These are phyloP conservation scores for Canavalia ensiformis DNA, from an alignment of 306 rosid genomes.

Conservation along the genomic window DNA sequence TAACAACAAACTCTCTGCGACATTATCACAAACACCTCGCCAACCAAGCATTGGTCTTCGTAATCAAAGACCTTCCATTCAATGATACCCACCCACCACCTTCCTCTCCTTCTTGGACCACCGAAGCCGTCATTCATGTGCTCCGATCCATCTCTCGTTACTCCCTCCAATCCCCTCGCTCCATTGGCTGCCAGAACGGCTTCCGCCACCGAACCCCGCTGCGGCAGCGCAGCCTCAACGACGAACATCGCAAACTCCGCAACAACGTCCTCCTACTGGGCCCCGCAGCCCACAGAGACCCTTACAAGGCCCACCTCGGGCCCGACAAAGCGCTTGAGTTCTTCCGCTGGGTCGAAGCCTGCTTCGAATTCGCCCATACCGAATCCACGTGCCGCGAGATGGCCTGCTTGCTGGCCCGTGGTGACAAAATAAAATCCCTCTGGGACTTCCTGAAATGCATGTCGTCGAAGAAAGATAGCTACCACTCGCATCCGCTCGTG, in stretches of 20 bases:
- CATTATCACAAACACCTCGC: slow-evolving; percentile 52
- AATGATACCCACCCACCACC: slow-evolving; percentile 50
- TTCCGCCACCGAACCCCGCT: slow-evolving; percentile 82
- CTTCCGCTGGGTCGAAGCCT: slow-evolving; percentile 74
- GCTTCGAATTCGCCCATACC: slow-evolving; percentile 62
- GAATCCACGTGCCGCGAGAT: slow-evolving; percentile 79
- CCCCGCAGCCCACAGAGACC: slow-evolving; percentile 76
- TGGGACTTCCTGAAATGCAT: slow-evolving; percentile 68
- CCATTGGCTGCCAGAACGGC: slow-evolving; percentile 68
- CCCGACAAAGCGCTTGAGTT: slow-evolving; percentile 74
- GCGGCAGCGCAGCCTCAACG: slow-evolving; percentile 67
- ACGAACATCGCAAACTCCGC: slow-evolving; percentile 53
- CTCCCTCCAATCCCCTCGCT: slow-evolving; percentile 80
- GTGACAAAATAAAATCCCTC: slow-evolving; percentile 54
- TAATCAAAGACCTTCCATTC: slow-evolving; percentile 73
- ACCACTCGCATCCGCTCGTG: background rate
- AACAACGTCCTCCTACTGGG: slow-evolving; percentile 69
- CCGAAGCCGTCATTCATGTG: slow-evolving; percentile 62
- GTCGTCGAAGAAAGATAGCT: no score
- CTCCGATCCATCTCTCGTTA: slow-evolving; percentile 68
- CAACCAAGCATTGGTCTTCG: slow-evolving; percentile 63
- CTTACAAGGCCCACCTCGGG: slow-evolving; percentile 58
- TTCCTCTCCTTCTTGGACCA: slow-evolving; percentile 53
- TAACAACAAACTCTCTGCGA: slow-evolving; percentile 36
- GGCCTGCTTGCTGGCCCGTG: slow-evolving; percentile 77